These are phyloP conservation scores for Evernia prunastri DNA, from an alignment of 495 filamentous ascomycete genomes.

Conservation along the genomic window DNA sequence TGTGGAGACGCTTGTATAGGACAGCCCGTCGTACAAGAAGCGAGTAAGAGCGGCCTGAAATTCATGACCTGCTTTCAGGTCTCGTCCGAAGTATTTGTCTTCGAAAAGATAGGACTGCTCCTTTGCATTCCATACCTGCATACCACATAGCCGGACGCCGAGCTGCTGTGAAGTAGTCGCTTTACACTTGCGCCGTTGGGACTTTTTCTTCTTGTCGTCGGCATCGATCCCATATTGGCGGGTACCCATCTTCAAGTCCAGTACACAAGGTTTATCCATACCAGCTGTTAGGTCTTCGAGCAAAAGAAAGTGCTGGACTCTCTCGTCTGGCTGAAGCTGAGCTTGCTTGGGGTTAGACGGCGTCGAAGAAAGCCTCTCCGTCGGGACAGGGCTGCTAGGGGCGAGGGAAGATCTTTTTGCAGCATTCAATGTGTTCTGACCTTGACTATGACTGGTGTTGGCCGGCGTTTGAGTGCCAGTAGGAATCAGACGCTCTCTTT, in stretches of 20 bases:
- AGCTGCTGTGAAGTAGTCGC: constrained; percentile 86
- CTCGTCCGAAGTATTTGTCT: constrained; percentile 95
- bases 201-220: constrained; percentile 81
- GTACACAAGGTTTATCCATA: constrained; percentile 92
- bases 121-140: constrained; percentile 90
- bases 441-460: neutral
- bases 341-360: constrained; percentile 76
- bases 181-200: constrained; percentile 86
- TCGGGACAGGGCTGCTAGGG: neutral
- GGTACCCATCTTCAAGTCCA: constrained; percentile 99
- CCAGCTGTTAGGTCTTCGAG: constrained; percentile 96
- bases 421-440: constrained; percentile 7
- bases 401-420: neutral
- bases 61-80: constrained; percentile 79
- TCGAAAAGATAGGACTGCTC: constrained; percentile 79
- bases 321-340: constrained; percentile 58
- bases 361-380: neutral
- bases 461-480: neutral
- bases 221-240: constrained; percentile 96
- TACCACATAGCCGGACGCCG: constrained; percentile 88
- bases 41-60: constrained; percentile 84
- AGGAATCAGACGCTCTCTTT: neutral
- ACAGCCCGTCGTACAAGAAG: constrained; percentile 88
- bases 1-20: constrained; percentile 63
- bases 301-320: constrained; percentile 87